A percentile compares a stretch with the other conserved stretches of the same genome.
phyloP scores from a whole-genome alignment of 2,329 filamentous ascomycete species.

The Eutypella sp. region DNA sequence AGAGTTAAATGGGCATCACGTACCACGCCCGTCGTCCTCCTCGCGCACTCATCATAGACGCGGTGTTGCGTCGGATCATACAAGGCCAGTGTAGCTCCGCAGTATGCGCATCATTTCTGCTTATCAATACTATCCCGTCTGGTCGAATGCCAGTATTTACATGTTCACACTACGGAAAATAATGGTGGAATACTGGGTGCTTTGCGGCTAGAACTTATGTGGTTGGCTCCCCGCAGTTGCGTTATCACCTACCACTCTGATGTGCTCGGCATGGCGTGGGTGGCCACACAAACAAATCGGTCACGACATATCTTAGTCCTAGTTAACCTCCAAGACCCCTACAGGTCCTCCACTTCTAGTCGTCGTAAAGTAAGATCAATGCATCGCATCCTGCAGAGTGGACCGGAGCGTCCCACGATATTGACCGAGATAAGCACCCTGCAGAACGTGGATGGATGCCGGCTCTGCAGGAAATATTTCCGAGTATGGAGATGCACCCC shows the following conservation, averaged over 20 bases:
- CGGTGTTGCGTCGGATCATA: too few relatives aligned
- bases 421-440: neutral
- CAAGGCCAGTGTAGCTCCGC: too few relatives aligned
- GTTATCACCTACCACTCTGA: neutral
- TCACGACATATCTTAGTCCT: neutral
- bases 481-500: neutral
- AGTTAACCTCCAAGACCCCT: neutral
- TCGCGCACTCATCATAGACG: too few relatives aligned
- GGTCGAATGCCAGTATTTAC: too few relatives aligned
- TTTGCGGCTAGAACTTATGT: neutral
- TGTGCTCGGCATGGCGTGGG: neutral
- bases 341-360: neutral
- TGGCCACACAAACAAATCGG: too few relatives aligned
- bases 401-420: neutral
- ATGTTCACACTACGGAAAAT: too few relatives aligned
- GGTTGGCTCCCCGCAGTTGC: neutral
- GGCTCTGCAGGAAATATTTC: neutral
- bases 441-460: neutral
- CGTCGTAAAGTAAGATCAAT: neutral
- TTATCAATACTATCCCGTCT: too few relatives aligned
- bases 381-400: neutral
- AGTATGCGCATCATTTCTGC: too few relatives aligned
- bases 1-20: slow-evolving; percentile 2
- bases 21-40: too few relatives aligned
- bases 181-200: neutral